These are phyloP conservation scores for Grigorovia jiainica DNA, from an alignment of 805 yeast genomes.

Conservation along the genomic window DNA sequence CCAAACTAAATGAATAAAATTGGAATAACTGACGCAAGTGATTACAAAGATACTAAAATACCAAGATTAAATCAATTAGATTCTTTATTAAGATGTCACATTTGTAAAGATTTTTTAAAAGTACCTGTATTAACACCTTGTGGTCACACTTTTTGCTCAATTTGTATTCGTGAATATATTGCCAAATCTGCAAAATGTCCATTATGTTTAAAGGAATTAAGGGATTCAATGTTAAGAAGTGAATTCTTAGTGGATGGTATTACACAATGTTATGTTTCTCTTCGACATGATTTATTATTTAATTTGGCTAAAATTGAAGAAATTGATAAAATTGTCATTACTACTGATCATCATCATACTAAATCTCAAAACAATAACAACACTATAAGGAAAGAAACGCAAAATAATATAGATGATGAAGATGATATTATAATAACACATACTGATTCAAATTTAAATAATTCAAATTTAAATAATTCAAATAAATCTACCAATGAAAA, in stretches of 20 bases:
- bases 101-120: constrained; percentile 72
- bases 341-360: too few relatives aligned
- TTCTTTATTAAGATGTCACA: constrained; percentile 67
- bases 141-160: constrained; percentile 82
- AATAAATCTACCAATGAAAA: constrained; percentile 4
- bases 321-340: background rate
- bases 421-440: constrained; percentile 1
- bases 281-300: constrained; percentile 35
- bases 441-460: constrained; percentile 4
- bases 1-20: too few relatives aligned
- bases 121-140: constrained; percentile 82
- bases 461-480: too few relatives aligned
- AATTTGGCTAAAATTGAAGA: constrained; percentile 10
- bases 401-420: background rate
- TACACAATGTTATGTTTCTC: constrained; percentile 39
- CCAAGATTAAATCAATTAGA: constrained; percentile 58
- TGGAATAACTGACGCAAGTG: constrained; percentile 56
- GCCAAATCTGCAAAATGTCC: constrained; percentile 62
- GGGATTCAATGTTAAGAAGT: constrained; percentile 59
- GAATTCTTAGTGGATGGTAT: constrained; percentile 67
- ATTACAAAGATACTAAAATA: constrained; percentile 47
- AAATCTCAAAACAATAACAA: too few relatives aligned
- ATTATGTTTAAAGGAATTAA: constrained; percentile 58
- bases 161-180: constrained; percentile 69
- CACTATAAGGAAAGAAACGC: background rate